Evolutionary conservation across 2,329 filamentous ascomycete species (phyloP).

Genomic region (Emmonsia crescens): DNA sequence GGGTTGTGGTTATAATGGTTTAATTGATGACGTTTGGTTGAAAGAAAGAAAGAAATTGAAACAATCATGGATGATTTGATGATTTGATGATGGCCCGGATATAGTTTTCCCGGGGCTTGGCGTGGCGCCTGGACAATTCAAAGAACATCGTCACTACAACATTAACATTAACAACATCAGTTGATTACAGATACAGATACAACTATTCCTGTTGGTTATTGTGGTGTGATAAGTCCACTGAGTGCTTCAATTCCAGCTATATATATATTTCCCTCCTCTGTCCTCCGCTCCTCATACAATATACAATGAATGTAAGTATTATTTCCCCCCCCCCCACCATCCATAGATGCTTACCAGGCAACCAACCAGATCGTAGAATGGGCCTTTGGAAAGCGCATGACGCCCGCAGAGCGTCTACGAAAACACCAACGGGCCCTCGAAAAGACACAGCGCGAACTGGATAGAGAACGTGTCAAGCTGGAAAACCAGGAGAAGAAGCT

Average conservation of each 20-base stretch:
- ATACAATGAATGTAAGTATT: slow-evolving; percentile 32
- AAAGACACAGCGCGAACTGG: slow-evolving; percentile 92
- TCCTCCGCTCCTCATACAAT: not conserved
- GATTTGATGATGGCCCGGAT: not conserved
- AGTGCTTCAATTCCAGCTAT: not conserved
- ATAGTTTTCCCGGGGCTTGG: not conserved
- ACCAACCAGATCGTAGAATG: slow-evolving; percentile 79
- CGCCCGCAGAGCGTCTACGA: slow-evolving; percentile 57
- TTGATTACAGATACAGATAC: not conserved
- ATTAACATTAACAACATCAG: not conserved
- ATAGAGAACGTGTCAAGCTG: slow-evolving; percentile 86
- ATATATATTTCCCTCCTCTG: not conserved
- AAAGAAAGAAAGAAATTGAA: not conserved
- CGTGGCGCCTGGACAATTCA: not conserved
- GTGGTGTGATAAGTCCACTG: not conserved
- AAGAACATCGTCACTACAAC: not conserved
- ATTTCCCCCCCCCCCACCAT: not conserved
- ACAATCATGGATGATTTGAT: not conserved
- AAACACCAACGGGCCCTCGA: slow-evolving; percentile 90
- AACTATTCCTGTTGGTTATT: not conserved
- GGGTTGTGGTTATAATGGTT: not conserved
- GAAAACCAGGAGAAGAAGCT: slow-evolving; percentile 99
- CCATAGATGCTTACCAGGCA: not conserved
- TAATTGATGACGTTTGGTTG: not conserved
- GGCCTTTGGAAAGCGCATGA: slow-evolving; percentile 99